Conservation (phyloP, 2,329 filamentous ascomycete genomes). For the Sordariomycetes sp. region DNA sequence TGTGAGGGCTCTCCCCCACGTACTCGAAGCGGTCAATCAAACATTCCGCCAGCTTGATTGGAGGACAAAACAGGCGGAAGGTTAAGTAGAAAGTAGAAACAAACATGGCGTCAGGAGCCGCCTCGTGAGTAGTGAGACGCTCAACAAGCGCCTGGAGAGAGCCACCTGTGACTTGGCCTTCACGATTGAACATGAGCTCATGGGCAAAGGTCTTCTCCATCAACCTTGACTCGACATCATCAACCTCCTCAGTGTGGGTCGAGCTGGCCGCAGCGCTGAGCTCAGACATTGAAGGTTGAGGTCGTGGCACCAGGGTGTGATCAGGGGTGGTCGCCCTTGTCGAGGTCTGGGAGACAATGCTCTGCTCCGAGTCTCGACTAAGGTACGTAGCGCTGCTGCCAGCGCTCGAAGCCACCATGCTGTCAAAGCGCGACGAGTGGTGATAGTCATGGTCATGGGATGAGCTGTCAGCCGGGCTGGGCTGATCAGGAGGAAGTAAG, state of each 20-base stretch:
- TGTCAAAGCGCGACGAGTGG: slow-evolving; percentile 51
- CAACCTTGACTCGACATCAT: slow-evolving; percentile 75
- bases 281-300: slow-evolving; percentile 57
- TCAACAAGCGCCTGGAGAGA: slow-evolving; percentile 89
- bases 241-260: slow-evolving; percentile 61
- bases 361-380: slow-evolving; percentile 74
- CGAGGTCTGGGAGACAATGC: slow-evolving; percentile 70
- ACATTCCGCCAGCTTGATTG: slow-evolving; percentile 66
- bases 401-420: slow-evolving; percentile 64
- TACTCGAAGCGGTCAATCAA: slow-evolving; percentile 93
- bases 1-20: slow-evolving; percentile 64
- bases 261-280: slow-evolving; percentile 58
- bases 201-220: slow-evolving; percentile 88
- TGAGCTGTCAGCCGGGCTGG: slow-evolving; percentile 34
- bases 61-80: slow-evolving; percentile 85
- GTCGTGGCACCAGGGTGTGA: slow-evolving; percentile 40
- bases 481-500: slow-evolving; percentile 36
- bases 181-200: slow-evolving; percentile 87
- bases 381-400: slow-evolving; percentile 72
- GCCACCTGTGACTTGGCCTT: slow-evolving; percentile 88
- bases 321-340: slow-evolving; percentile 87
- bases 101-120: slow-evolving; percentile 84
- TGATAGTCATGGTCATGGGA: slow-evolving; percentile 41
- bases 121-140: slow-evolving; percentile 84
- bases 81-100: slow-evolving; percentile 94